Evolutionary conservation across 2,329 filamentous ascomycete species (phyloP), one percentile per base, ranked within the genome.

Genomic region (Raffaelea arxii): DNA sequence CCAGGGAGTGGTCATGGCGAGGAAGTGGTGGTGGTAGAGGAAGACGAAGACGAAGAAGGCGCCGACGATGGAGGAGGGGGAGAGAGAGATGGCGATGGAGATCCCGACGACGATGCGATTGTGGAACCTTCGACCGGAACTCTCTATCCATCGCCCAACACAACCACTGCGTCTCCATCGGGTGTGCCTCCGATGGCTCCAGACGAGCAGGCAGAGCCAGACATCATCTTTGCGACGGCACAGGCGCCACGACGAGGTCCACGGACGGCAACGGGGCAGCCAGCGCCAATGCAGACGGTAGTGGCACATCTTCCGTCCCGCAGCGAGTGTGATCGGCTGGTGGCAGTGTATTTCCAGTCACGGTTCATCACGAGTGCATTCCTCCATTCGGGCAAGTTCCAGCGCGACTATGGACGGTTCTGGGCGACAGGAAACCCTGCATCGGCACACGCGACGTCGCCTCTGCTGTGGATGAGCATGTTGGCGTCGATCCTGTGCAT

Each of bases 391-490:
- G 60, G 58, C 25, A 64, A 73, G 54, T 76, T 76, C 46, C 65
- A 69, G 51, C 62, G 70, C 3, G 64, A 68, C 35, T 75, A 74
- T 53, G 65, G 69, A 36, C 61, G 60, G 4, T 73, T 75, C 51
- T 74, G 72, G 71, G 52, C 54, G 23, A 41, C 43, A 11, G 48
- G 50, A 4, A 30, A 44, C 41, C 48, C 48, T 16, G 22, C 44
- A 16, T 55, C 62, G 4, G 49, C 49, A 4, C 66, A 70, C 1
- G 53, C 58, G 4, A 57, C 59, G 1, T 59, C 65, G 3, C 67
- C 64, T 49, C 57, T 72, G 12, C 59, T 75, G 23, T 76, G 72
- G 72, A 59, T 73, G 39, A 74, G 71, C 52, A 68, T 72, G 35
- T 59, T 75, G 41, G 70, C 71, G 48, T 73, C 70, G 6, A 64